phyloP scores from a whole-genome alignment of 306 rosid species.

The Leucaena leucocephala region DNA sequence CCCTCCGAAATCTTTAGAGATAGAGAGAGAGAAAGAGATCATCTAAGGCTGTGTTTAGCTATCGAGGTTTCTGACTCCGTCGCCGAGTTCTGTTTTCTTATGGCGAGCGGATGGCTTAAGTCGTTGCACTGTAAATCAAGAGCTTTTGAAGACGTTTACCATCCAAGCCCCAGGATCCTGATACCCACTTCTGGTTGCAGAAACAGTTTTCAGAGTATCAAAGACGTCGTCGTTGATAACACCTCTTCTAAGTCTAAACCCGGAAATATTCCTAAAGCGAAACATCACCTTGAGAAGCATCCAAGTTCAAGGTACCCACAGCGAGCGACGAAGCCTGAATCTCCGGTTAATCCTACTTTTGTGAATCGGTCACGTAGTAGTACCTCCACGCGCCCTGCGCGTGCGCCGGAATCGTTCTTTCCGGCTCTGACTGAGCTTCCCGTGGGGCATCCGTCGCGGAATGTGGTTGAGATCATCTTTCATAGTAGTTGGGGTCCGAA shows the following conservation, averaged over 20 bases:
- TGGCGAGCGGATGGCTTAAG: conserved; percentile 90
- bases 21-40: conserved; percentile 24
- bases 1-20: background rate
- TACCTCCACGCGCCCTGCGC: conserved; percentile 31
- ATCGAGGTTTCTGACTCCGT: background rate
- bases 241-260: conserved; percentile 49
- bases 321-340: conserved; percentile 39
- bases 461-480: conserved; percentile 84
- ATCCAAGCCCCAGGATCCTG: conserved; percentile 52
- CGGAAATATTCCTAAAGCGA: conserved; percentile 47
- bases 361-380: conserved; percentile 39
- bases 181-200: conserved; percentile 64
- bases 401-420: conserved; percentile 42
- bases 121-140: conserved; percentile 85
- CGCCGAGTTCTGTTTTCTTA: conserved; percentile 21
- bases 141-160: conserved; percentile 85
- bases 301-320: conserved; percentile 39
- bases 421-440: conserved; percentile 66
- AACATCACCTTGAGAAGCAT: conserved; percentile 40
- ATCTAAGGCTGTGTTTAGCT: background rate
- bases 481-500: conserved; percentile 87
- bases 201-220: conserved; percentile 56
- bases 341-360: conserved; percentile 15
- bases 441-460: conserved; percentile 84
- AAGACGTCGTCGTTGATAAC: conserved; percentile 54